Evolutionary conservation across 2,329 filamentous ascomycete genomes (phyloP), one percentile per base, ranked within the genome.

Genomic region (Thielaviopsis populi): DNA sequence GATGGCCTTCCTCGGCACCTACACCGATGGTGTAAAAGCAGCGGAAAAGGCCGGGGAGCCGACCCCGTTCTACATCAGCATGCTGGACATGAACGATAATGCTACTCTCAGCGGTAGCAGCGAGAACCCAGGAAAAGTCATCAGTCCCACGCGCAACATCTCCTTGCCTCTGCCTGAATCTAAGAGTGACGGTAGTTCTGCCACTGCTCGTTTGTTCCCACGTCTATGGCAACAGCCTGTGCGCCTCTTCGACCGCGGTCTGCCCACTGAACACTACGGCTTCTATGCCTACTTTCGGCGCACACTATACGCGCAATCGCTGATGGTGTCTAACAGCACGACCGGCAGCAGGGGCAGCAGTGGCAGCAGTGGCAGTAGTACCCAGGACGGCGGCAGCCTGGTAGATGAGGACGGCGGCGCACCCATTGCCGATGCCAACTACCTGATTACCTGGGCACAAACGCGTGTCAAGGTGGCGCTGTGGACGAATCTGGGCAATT

Each of bases 201-300:
- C 84, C 1, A 77, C 87, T 0, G 88, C 89, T 2, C 81, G 81
- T 10, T 77, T 96, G 67, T 82, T 94, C 56, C 88, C 91, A 0
- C 77, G 81, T 7, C 82, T 87, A 0, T 75, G 78, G 0, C 83
- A 86, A 66, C 94, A 97, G 70, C 92, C 90, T 0, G 78, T 97
- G 13, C 83, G 88, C 1, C 81, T 97, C 0, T 97, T 86, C 73
- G 89, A 97, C 72, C 87, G 91, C 22, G 91, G 88, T 19, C 78
- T 88, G 33, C 76, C 81, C 1, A 86, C 86, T 0, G 92, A 97
- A 73, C 90, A 96, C 74, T 96, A 95, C 73, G 90, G 89, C 1
- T 96, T 96, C 75, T 96, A 96, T 75, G 88, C 83, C 0, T 95
- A 96, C 77, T 97, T 88, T 73, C 85, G 91, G 74, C 89, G 91